These are phyloP conservation scores for Tolypocladium endophyticum DNA, from an alignment of 2,329 filamentous ascomycete genomes.

Conservation along the genomic window DNA sequence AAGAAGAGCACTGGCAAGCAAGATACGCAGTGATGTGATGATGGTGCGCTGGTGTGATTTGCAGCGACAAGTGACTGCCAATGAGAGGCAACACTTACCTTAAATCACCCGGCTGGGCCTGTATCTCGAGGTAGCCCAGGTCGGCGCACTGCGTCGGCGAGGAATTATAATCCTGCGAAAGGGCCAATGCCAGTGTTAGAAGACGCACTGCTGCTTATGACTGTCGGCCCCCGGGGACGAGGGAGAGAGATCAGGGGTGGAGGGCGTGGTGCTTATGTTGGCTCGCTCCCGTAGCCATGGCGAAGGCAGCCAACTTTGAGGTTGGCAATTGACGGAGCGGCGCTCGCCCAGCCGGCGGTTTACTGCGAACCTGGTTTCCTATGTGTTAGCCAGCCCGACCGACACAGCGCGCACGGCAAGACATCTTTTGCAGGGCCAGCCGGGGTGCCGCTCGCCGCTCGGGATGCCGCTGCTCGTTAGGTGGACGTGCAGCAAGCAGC, in stretches of 20 bases:
- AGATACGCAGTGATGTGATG: conserved; percentile 1
- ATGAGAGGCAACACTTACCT: conserved; percentile 33
- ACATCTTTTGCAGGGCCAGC: conserved; percentile 6
- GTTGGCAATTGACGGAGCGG: background rate
- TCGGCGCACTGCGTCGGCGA: conserved; percentile 34
- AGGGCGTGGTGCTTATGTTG: background rate
- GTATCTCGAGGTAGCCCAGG: conserved; percentile 44
- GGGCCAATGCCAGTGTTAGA: conserved; percentile 11
- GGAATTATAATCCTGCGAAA: conserved; percentile 44
- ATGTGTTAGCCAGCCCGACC: conserved; percentile 3
- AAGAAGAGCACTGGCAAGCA: background rate
- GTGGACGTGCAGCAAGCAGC: conserved; percentile 7
- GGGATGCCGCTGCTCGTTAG: conserved; percentile 8
- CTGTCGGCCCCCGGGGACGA: background rate
- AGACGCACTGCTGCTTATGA: conserved; percentile 3
- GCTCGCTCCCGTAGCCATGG: background rate
- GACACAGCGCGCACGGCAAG: conserved; percentile 4
- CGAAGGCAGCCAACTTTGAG: background rate
- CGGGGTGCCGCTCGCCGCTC: conserved; percentile 4
- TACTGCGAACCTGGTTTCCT: conserved; percentile 2
- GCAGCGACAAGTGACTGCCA: conserved; percentile 8
- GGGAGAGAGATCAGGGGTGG: background rate
- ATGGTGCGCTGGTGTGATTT: conserved; percentile 1
- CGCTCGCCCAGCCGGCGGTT: background rate
- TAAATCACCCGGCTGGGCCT: conserved; percentile 38